A percentile compares a stretch with the other conserved stretches of the same genome.
Evolutionary conservation across 2,329 filamentous ascomycete genomes (phyloP).

Genomic region (Arthroderma sp.): DNA sequence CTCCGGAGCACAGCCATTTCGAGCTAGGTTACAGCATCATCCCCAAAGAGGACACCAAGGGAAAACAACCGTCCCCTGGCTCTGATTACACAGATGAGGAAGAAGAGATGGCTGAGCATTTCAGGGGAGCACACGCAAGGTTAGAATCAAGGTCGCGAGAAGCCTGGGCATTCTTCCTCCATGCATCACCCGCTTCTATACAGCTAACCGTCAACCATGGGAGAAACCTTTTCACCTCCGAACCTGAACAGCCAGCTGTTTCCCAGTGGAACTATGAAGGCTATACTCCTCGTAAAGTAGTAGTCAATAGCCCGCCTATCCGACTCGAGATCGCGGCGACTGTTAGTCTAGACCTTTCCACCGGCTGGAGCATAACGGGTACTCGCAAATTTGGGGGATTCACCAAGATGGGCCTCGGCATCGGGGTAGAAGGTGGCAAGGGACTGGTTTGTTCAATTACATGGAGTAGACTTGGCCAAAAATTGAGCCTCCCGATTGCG

Average conservation of each 20-base stretch:
- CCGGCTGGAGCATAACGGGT: constrained; percentile 28
- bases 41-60: constrained; percentile 13
- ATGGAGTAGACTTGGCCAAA: constrained; percentile 33
- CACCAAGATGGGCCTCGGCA: constrained; percentile 29
- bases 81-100: constrained; percentile 19
- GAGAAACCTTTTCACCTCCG: constrained; percentile 29
- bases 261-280: constrained; percentile 34
- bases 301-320: constrained; percentile 23
- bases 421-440: constrained; percentile 25
- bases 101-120: constrained; percentile 17
- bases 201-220: constrained; percentile 26
- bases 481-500: constrained; percentile 29
- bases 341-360: constrained; percentile 20
- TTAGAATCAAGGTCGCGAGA: constrained; percentile 20
- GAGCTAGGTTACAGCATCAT: constrained; percentile 25
- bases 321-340: constrained; percentile 25
- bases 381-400: constrained; percentile 28
- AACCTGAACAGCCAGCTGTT: constrained; percentile 22
- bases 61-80: neutral
- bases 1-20: constrained; percentile 19
- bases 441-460: constrained; percentile 30
- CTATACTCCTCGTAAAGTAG: constrained; percentile 24
- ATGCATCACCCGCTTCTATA: constrained; percentile 21
- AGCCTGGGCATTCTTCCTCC: constrained; percentile 24
- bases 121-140: constrained; percentile 11